Conservation (phyloP, 2,329 filamentous ascomycete species). For the Talaromyces marneffei region DNA sequence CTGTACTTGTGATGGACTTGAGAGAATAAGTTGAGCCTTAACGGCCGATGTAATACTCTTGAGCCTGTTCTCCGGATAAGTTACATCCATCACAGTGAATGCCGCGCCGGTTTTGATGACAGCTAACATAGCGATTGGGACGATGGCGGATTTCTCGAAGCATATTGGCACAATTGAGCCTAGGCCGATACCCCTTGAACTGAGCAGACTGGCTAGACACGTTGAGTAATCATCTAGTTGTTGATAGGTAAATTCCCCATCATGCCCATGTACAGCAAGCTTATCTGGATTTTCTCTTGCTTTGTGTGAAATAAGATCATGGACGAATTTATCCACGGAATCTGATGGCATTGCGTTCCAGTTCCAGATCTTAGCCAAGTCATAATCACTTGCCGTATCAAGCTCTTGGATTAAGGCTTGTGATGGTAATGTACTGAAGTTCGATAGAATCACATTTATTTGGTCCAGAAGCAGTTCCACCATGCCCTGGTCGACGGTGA, state of each 20-base stretch:
- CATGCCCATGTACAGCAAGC: neutral
- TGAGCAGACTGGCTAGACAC: neutral
- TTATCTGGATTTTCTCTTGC: neutral
- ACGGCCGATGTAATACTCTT: neutral
- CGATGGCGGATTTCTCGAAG: conserved; percentile 9
- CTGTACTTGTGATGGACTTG: neutral
- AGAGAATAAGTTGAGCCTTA: neutral
- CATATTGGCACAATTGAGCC: conserved; percentile 3
- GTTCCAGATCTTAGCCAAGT: conserved; percentile 4
- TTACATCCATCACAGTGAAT: neutral
- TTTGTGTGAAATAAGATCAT: conserved; percentile 4
- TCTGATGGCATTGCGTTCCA: conserved; percentile 5
- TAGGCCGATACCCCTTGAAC: neutral
- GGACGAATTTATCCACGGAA: neutral
- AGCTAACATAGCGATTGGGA: conserved; percentile 2
- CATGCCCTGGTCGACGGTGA: neutral
- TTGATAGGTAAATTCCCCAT: conserved; percentile 3
- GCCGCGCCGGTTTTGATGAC: conserved; percentile 11
- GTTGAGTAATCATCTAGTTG: neutral
- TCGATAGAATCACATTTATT: neutral
- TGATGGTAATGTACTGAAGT: neutral
- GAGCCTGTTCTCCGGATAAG: neutral
- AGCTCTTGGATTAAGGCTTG: neutral
- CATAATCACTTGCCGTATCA: neutral
- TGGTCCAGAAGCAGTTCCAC: neutral